Conservation (phyloP, 23 red algal genomes). For the Cyanidium caldarium region DNA sequence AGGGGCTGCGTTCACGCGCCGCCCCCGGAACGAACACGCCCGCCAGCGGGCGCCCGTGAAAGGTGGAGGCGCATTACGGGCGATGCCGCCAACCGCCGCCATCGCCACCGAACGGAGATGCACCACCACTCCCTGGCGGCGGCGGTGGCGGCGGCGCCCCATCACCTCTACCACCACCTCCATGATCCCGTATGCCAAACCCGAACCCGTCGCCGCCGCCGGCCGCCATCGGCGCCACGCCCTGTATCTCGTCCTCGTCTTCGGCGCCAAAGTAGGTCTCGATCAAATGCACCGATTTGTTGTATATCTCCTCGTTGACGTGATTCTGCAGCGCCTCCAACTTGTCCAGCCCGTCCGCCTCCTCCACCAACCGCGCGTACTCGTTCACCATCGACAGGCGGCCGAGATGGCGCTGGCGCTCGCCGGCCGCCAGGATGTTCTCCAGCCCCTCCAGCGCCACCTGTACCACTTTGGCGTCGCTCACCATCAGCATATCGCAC, state of each 20-base stretch:
- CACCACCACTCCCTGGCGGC: too few species aligned
- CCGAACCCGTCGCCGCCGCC: slow-evolving; percentile 21
- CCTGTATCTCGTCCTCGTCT: slow-evolving; percentile 56
- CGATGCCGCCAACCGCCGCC: too few species aligned
- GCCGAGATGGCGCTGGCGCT: slow-evolving; percentile 41
- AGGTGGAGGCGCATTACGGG: too few species aligned
- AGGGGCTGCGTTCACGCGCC: too few species aligned
- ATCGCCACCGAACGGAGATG: too few species aligned
- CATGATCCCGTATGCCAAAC: not conserved
- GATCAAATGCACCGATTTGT: slow-evolving; percentile 56
- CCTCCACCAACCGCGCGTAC: slow-evolving; percentile 62
- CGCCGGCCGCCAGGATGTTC: slow-evolving; percentile 67
- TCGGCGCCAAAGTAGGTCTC: slow-evolving; percentile 61
- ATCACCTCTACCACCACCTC: too few species aligned
- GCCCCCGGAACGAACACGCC: too few species aligned
- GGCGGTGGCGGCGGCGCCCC: too few species aligned
- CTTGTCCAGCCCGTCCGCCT: slow-evolving; percentile 75
- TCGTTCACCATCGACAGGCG: slow-evolving; percentile 30
- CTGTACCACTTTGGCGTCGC: slow-evolving; percentile 48
- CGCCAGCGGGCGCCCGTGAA: too few species aligned
- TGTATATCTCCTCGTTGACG: slow-evolving; percentile 72
- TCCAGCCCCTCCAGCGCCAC: slow-evolving; percentile 89
- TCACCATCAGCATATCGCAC: slow-evolving; percentile 74
- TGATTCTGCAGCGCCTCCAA: slow-evolving; percentile 74
- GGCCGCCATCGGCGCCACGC: slow-evolving; percentile 39